Evolutionary conservation across 2,329 filamentous ascomycete species (phyloP).

Genomic region (Claviceps paspali): DNA sequence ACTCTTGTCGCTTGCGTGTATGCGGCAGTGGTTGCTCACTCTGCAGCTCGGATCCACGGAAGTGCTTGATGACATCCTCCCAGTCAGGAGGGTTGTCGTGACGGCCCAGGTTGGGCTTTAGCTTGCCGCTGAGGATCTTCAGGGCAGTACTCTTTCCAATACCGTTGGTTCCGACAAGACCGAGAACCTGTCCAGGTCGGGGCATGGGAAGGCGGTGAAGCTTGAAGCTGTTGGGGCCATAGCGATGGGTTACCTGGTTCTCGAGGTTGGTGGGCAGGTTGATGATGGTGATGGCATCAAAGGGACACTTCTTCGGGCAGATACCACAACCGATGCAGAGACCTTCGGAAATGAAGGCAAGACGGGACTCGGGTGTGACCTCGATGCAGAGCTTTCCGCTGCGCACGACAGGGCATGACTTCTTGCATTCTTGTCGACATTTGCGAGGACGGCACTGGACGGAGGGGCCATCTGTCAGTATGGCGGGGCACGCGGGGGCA

Average conservation of each 20-base stretch:
- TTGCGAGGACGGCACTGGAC: constrained; percentile 37
- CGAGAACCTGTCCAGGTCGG: constrained; percentile 84
- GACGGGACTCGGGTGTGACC: constrained; percentile 73
- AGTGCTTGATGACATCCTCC: constrained; percentile 98
- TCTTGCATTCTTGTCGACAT: constrained; percentile 98
- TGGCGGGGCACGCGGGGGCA: constrained; percentile 12
- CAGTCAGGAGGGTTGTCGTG: constrained; percentile 96
- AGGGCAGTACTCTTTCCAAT: constrained; percentile 99
- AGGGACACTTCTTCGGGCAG: constrained; percentile 98
- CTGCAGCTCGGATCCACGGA: constrained; percentile 92
- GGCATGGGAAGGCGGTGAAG: constrained; percentile 93
- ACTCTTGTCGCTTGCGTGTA: no score
- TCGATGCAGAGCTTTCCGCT: constrained; percentile 97
- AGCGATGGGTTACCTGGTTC: constrained; percentile 93
- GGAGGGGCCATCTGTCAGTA: constrained; percentile 15
- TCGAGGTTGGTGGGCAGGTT: constrained; percentile 99
- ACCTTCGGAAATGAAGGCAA: constrained; percentile 94
- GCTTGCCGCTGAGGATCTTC: constrained; percentile 95
- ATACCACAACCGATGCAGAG: constrained; percentile 98
- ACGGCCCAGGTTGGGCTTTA: constrained; percentile 92
- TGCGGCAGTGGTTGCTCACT: no score
- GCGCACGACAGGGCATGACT: constrained; percentile 92
- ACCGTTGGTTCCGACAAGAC: constrained; percentile 97
- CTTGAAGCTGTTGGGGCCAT: constrained; percentile 99
- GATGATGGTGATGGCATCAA: constrained; percentile 98